Evolutionary conservation across 148 eudicot genomes (phyloP).

Genomic region (Heliosperma pusillum): DNA sequence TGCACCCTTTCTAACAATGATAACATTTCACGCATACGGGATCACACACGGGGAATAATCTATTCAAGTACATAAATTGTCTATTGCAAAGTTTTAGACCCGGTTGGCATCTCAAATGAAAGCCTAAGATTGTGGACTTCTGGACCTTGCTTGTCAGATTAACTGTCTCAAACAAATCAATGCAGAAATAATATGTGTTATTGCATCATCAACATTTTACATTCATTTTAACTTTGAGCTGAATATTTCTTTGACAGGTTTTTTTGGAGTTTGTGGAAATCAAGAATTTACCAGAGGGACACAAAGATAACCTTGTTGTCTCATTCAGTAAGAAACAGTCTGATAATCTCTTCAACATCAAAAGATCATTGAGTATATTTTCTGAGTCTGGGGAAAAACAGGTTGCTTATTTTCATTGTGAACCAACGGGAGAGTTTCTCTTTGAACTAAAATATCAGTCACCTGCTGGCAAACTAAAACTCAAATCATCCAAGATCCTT

Average conservation of each 20-base stretch:
- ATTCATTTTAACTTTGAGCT: neutral
- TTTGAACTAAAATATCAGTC: slow-evolving; percentile 52
- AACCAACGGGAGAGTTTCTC: slow-evolving; percentile 63
- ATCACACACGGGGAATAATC: neutral
- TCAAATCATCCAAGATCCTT: slow-evolving; percentile 44
- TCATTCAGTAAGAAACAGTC: slow-evolving; percentile 74
- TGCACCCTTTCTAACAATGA: neutral
- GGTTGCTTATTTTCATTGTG: slow-evolving; percentile 81
- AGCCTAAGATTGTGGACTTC: slow-evolving; percentile 1
- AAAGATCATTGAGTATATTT: slow-evolving; percentile 51
- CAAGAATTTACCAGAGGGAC: slow-evolving; percentile 60
- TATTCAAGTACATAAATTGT: neutral
- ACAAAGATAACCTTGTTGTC: slow-evolving; percentile 56
- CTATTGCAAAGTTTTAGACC: neutral
- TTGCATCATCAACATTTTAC: neutral
- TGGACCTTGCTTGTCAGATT: slow-evolving; percentile 5
- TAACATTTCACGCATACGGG: neutral
- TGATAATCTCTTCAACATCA: slow-evolving; percentile 62
- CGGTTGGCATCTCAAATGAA: neutral
- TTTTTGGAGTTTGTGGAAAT: slow-evolving; percentile 75
- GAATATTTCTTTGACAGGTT: slow-evolving; percentile 38
- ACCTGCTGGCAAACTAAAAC: slow-evolving; percentile 37
- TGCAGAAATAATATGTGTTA: neutral
- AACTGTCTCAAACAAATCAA: neutral
- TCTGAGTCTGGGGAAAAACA: slow-evolving; percentile 68